Conservation (phyloP, 139 green algal genomes). For the Chlamydomonas applanata region DNA sequence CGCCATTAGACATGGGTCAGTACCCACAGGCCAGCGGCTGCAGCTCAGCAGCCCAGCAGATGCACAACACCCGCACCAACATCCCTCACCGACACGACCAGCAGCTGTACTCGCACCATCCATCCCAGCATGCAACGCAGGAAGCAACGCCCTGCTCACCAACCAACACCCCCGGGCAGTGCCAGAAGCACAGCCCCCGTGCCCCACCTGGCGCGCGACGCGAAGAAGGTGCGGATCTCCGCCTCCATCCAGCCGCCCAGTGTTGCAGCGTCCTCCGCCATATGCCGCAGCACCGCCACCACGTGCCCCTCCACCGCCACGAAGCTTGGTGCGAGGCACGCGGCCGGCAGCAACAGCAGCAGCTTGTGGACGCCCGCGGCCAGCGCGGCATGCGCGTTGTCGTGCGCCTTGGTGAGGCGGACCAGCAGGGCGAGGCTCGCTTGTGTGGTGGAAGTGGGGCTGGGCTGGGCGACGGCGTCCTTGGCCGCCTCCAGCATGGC, state of each 20-base stretch:
- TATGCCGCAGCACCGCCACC: slow-evolving; percentile 76
- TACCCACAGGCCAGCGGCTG: too few relatives aligned
- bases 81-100: too few relatives aligned
- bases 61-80: too few relatives aligned
- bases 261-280: slow-evolving; percentile 87
- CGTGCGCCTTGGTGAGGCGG: slow-evolving; percentile 69
- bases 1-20: too few relatives aligned
- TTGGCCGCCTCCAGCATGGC: slow-evolving; percentile 22
- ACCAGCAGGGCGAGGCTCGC: slow-evolving; percentile 80
- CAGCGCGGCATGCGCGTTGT: slow-evolving; percentile 58
- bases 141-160: too few relatives aligned
- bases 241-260: slow-evolving; percentile 89
- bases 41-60: too few relatives aligned
- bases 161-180: too few relatives aligned
- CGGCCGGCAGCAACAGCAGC: slow-evolving; percentile 74
- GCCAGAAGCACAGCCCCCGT: not conserved
- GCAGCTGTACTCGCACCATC: too few relatives aligned
- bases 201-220: slow-evolving; percentile 17
- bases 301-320: slow-evolving; percentile 65
- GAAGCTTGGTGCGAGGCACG: slow-evolving; percentile 45
- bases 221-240: slow-evolving; percentile 75
- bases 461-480: slow-evolving; percentile 15
- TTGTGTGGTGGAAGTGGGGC: slow-evolving; percentile 62
- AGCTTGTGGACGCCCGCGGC: slow-evolving; percentile 43
- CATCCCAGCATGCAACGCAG: too few relatives aligned